Conservation (phyloP, 1,139 yeast genomes). For the Nakaseomyces uthaithaninus region DNA sequence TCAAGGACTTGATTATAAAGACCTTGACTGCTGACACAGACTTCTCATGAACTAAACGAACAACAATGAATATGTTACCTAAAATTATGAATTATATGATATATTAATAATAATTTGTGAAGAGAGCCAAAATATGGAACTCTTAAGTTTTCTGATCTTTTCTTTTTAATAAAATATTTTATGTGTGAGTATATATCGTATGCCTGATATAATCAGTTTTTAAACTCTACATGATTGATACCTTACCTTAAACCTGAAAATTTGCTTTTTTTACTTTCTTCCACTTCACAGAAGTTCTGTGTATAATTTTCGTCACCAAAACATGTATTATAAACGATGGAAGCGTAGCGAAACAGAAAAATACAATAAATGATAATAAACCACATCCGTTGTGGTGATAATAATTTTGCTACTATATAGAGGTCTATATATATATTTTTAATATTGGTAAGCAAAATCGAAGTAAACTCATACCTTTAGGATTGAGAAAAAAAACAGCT, state of each 20-base stretch:
- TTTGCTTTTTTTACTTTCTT: too few relatives aligned
- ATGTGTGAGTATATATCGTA: too few relatives aligned
- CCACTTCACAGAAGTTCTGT: not conserved
- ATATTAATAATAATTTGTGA: too few relatives aligned
- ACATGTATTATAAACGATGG: not conserved
- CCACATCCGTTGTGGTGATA: slow-evolving; percentile 5
- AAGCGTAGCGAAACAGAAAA: not conserved
- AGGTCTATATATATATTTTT: too few relatives aligned
- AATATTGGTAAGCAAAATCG: not conserved
- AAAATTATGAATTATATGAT: too few relatives aligned
- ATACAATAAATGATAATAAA: not conserved
- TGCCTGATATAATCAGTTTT: too few relatives aligned
- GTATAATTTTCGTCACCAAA: not conserved
- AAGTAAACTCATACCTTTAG: not conserved
- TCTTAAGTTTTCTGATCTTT: too few relatives aligned
- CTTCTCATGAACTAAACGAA: not conserved
- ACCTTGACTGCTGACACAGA: slow-evolving; percentile 19
- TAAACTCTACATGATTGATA: too few relatives aligned
- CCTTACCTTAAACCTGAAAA: too few relatives aligned
- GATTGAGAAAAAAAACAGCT: not conserved
- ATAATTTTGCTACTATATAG: not conserved
- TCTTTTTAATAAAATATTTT: too few relatives aligned
- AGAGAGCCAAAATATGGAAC: too few relatives aligned
- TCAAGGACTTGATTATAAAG: slow-evolving; percentile 51
- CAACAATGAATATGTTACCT: not conserved